Evolutionary conservation across 768 basidiomycete species (phyloP), one percentile per base, ranked within the genome.

Genomic region (Trametes maxima): DNA sequence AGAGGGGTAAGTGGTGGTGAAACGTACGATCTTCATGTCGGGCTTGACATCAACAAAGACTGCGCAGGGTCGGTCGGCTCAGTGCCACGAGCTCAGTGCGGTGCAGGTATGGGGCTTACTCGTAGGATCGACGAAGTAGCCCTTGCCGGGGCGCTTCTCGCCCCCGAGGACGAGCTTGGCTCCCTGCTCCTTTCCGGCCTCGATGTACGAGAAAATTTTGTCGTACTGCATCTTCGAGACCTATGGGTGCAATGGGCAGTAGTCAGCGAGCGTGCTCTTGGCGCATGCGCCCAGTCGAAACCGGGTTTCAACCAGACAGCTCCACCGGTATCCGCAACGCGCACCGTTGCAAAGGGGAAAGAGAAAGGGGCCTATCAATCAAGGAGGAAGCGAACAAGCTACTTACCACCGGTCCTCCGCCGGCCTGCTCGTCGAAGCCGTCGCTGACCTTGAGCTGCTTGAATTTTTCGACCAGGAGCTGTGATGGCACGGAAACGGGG

Each of bases 41-140:
- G 85, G 78, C 46, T 74, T 85, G 67, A 94, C 85, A 65, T 94
- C 85, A 35, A 87, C 85, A 73, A 98, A 92, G 70, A 98, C 92
- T 92, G 52, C 44, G 16, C 46, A 58, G 52, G 59, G 36, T 33
- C 6, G 7, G 54, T 42, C 42, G 50, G 36, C 54, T n/a, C 63
- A 60, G 13, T 62, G 50, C 33, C 19, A 36, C 28, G 25, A 39
- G 28, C 35, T n/a, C 28, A 21, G 13, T 43, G 47, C 7, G 24
- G 43, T 43, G 22, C 6, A 21, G 19, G 22, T 3, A 37, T 24
- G 13, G 35, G 25, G 69, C 89, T 73, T 67, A 92, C 92, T 86
- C 0, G 95, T 97, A 33, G 96, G 93, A 70, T 95, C 87, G 44
- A 97, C 86, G 73, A 82, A 98, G 74, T 81, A 98, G 7, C 96